phyloP scores from a whole-genome alignment of 192 early-diverging fungal species.

The Pilaira anomala region DNA sequence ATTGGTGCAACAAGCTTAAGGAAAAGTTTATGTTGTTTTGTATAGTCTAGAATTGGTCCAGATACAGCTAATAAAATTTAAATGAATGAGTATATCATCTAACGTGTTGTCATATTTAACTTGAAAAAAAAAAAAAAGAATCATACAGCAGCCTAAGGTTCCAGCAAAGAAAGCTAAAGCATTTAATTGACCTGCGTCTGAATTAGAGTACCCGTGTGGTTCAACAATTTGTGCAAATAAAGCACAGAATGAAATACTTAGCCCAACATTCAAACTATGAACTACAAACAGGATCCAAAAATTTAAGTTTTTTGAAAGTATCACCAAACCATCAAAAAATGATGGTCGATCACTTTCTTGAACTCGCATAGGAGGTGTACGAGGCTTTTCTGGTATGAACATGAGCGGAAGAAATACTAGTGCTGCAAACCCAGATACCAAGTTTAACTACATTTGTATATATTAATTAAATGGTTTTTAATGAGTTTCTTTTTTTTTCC shows the following conservation, averaged over 20 bases:
- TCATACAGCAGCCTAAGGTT: constrained; percentile 34
- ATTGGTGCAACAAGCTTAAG: constrained; percentile 28
- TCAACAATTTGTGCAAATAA: constrained; percentile 31
- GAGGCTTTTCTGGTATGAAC: constrained; percentile 34
- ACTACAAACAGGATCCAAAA: constrained; percentile 36
- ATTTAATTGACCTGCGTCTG: constrained; percentile 35
- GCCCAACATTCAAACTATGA: constrained; percentile 36
- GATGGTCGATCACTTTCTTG: constrained; percentile 20
- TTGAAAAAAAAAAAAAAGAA: background rate
- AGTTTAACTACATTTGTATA: too few species aligned
- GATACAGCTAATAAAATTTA: constrained; percentile 25
- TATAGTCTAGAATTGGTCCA: constrained; percentile 32
- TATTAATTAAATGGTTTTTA: too few species aligned
- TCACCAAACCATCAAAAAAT: constrained; percentile 25
- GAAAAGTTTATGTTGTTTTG: constrained; percentile 35
- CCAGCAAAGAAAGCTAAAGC: constrained; percentile 35
- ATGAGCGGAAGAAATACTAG: constrained; percentile 25
- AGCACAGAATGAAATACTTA: constrained; percentile 34
- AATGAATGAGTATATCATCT: background rate
- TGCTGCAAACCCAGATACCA: constrained; percentile 20
- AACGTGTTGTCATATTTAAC: too few species aligned
- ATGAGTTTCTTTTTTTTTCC: too few species aligned
- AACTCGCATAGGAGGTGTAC: constrained; percentile 31
- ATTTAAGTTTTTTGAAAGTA: constrained; percentile 24
- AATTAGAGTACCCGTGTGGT: constrained; percentile 37